Percentiles rank a stretch among this genome's conserved stretches.
These are phyloP conservation scores for Bjerkandera adusta DNA, from an alignment of 1,284 basidiomycete genomes.

Conservation along the genomic window DNA sequence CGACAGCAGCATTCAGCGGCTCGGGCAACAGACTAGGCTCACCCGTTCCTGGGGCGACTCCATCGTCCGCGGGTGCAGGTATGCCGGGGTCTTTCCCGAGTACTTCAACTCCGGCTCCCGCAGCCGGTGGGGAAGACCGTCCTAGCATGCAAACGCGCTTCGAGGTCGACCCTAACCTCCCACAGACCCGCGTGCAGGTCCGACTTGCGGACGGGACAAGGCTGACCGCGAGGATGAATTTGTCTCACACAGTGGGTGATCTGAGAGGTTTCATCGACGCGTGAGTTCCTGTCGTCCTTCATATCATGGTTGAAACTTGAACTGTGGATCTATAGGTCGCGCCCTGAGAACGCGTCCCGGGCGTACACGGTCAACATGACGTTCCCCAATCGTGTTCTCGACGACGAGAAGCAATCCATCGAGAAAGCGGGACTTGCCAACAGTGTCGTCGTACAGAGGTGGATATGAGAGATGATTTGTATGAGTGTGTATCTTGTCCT, in stretches of 20 bases:
- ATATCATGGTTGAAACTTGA: conserved; percentile 1
- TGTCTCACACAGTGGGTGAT: conserved; percentile 88
- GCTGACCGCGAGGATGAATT: conserved; percentile 90
- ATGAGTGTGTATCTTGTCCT: background rate
- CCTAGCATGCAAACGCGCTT: conserved; percentile 57
- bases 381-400: conserved; percentile 80
- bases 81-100: conserved; percentile 62
- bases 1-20: conserved; percentile 63
- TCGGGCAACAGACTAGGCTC: conserved; percentile 84
- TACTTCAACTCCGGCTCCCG: conserved; percentile 13
- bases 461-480: conserved; percentile 41
- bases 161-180: conserved; percentile 78
- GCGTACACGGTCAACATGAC: conserved; percentile 81
- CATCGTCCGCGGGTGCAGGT: conserved; percentile 29
- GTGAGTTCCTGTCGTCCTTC: conserved; percentile 48
- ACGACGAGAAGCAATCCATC: conserved; percentile 69
- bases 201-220: conserved; percentile 90
- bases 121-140: conserved; percentile 28
- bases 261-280: conserved; percentile 87
- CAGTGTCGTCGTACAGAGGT: conserved; percentile 86
- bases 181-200: conserved; percentile 91
- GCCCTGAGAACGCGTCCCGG: conserved; percentile 64
- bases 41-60: conserved; percentile 40
- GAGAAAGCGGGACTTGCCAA: conserved; percentile 75
- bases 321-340: conserved; percentile 53